Percentiles rank a stretch among this genome's conserved stretches.
phyloP scores from a whole-genome alignment of 2,329 filamentous ascomycete genomes.

The Sclerotinia nivalis region DNA sequence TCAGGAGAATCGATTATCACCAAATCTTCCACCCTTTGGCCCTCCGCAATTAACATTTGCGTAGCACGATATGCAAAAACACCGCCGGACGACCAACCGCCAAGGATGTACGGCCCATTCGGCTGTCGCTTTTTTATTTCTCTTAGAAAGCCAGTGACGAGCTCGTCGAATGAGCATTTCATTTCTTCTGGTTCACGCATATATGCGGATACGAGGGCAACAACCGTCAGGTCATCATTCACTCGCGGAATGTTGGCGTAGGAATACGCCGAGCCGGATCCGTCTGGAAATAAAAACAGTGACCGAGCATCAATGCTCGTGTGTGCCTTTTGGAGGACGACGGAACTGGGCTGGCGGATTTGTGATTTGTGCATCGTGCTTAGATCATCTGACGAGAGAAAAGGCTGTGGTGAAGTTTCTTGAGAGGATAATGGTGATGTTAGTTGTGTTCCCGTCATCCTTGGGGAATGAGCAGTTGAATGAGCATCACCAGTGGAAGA shows the following conservation, averaged over 20 bases:
- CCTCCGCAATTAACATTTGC: not conserved
- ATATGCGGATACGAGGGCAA: not conserved
- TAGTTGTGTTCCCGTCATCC: too few species aligned
- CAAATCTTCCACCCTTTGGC: not conserved
- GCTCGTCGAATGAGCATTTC: not conserved
- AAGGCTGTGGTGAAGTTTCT: too few species aligned
- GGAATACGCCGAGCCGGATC: slow-evolving; percentile 11
- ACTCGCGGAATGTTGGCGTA: slow-evolving; percentile 6
- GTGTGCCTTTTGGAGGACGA: not conserved
- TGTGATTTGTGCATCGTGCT: not conserved
- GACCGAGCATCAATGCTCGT: too few species aligned
- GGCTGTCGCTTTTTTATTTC: not conserved
- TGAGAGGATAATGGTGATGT: too few species aligned
- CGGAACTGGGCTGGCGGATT: not conserved
- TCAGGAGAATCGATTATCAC: not conserved
- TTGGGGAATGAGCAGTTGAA: too few species aligned
- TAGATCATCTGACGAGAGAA: too few species aligned
- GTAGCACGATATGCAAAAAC: slow-evolving; percentile 15
- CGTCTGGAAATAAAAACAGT: slow-evolving; percentile 14
- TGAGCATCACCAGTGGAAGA: too few species aligned
- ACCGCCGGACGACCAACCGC: slow-evolving; percentile 16
- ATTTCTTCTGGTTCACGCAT: slow-evolving; percentile 4
- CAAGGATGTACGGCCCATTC: slow-evolving; percentile 11
- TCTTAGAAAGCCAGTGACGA: not conserved
- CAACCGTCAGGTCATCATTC: not conserved